A percentile compares a stretch with the other conserved stretches of the same genome.
phyloP scores from a whole-genome alignment of 352 stramenopile genomes.

The Phytophthora hibernalis region DNA sequence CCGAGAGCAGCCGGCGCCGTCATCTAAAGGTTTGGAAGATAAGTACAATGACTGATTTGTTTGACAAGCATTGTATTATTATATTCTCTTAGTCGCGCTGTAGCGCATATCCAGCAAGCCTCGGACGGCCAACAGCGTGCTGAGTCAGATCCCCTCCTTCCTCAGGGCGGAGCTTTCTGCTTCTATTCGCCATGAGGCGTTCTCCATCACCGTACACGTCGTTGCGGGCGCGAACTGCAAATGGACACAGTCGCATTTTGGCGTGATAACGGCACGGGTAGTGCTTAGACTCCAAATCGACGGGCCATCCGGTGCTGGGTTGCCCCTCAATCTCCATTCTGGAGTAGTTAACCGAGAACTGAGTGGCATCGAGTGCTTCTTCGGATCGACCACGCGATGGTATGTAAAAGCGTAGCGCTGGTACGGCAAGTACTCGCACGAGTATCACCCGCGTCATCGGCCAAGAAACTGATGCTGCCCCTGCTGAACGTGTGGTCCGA shows the following conservation, averaged over 20 bases:
- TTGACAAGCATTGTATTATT: neutral
- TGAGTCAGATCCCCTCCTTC: neutral
- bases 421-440: neutral
- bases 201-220: neutral
- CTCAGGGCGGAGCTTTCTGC: neutral
- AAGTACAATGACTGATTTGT: neutral
- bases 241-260: conserved; percentile 4
- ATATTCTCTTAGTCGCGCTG: neutral
- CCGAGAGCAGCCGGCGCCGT: no score
- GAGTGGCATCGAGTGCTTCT: conserved; percentile 3
- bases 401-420: neutral
- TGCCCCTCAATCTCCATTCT: conserved; percentile 2
- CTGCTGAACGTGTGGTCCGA: neutral
- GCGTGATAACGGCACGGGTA: neutral
- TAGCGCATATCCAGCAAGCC: neutral
- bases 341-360: conserved; percentile 9
- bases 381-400: neutral
- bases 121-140: neutral
- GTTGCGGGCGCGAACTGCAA: neutral
- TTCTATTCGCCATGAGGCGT: neutral
- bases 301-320: neutral
- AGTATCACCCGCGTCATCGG: neutral
- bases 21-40: neutral
- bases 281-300: neutral
- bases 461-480: neutral